Evolutionary conservation across 225 moss, liverwort and hornwort species (phyloP), one percentile per base, ranked within the genome.

Genomic region (Straminergon stramineum): DNA sequence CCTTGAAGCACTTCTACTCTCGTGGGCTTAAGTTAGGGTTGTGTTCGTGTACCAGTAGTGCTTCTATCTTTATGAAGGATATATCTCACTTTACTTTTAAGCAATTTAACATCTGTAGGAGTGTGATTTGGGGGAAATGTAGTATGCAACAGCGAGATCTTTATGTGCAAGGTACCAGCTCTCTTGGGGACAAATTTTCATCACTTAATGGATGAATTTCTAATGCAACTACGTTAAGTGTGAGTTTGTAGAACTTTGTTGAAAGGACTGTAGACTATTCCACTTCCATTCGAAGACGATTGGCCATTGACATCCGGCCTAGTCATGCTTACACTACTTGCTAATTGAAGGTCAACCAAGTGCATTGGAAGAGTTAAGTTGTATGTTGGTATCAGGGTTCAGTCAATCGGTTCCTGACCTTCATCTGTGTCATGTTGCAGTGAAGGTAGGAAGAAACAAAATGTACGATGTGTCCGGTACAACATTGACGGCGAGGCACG

Each of bases 401-500:
- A 62, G 62, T 82, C 45, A 30, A 37, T 66, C 17, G 52, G 37
- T 66, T 83, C 48, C 83, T 93, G 79, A 93, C 60, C 56, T 26
- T 7, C 27, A 24, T 35, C 9, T 80, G 64, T 37, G 87, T 51
- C 48, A 31, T 87, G 57, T 80, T 93, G 94, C 93, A 98, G 98
- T 90, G 96, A 96, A 66, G 96, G 96, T 45, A 94, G 92, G 84
- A 99, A 95, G 91, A 99, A 97, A 88, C 96, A 94, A 75, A 99
- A 99, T 71, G 91, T 97, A 75, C 93, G 96, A 70, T 99, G 97
- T 82, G 95, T 99, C 19, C 93, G 99, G 83, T 99, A 92, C 90
- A 94, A 96, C 84, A 96, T 99, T 71, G 96, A 96, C 58, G 96
- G 97, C 43, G 94, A 99, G 82, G 97, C 99, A 32, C 92, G 95